phyloP scores from a whole-genome alignment of 331 rosid genomes.

The Malus hybrid region DNA sequence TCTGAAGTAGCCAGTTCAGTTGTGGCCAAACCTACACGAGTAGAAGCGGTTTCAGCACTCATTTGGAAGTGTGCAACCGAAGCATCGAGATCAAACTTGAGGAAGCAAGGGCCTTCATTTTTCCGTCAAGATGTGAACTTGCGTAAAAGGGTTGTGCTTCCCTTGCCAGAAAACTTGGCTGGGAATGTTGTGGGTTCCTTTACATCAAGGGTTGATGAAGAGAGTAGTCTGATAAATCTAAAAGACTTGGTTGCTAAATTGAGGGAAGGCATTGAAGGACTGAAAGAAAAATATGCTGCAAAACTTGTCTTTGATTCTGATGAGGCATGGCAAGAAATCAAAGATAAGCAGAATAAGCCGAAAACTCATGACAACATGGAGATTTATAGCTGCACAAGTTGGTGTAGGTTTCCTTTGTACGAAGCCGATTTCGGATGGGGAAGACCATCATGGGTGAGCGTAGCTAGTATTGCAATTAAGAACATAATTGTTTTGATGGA shows the following conservation, averaged over 20 bases:
- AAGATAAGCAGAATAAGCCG: neutral
- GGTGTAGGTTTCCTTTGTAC: constrained; percentile 25
- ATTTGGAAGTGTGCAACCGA: constrained; percentile 20
- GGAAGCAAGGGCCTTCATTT: neutral
- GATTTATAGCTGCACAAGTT: constrained; percentile 12
- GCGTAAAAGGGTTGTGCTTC: constrained; percentile 5
- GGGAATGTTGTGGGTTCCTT: constrained; percentile 15
- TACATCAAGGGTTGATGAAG: constrained; percentile 1
- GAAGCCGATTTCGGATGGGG: constrained; percentile 29
- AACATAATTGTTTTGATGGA: constrained; percentile 15
- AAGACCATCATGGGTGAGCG: constrained; percentile 17
- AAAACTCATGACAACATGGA: neutral
- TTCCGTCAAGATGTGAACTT: constrained; percentile 7
- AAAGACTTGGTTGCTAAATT: constrained; percentile 8
- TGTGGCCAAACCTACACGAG: constrained; percentile 10
- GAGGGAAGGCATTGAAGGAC: constrained; percentile 9
- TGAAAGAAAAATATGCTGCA: neutral
- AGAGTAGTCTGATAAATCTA: constrained; percentile 1
- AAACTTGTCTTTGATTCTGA: neutral
- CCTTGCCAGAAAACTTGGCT: constrained; percentile 4
- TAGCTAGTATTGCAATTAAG: neutral
- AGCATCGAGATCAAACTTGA: neutral
- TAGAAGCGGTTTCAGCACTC: constrained; percentile 20
- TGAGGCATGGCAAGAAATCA: neutral
- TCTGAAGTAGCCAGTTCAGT: neutral